Conservation (phyloP, 2,329 filamentous ascomycete genomes). For the Aureobasidium subglaciale region DNA sequence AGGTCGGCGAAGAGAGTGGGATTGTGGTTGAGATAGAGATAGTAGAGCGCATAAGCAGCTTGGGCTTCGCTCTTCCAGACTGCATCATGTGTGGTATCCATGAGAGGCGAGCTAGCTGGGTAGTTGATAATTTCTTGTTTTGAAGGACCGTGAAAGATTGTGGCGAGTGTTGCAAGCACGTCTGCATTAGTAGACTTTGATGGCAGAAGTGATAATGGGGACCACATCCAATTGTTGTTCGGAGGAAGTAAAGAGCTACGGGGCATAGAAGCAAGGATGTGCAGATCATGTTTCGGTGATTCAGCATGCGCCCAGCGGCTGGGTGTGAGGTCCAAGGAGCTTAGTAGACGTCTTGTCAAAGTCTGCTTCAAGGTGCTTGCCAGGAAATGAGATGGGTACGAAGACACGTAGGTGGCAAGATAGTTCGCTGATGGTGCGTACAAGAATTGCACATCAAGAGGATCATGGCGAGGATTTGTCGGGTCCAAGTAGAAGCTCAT, state of each 20-base stretch:
- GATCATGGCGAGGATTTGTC: constrained; percentile 36
- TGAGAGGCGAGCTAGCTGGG: constrained; percentile 25
- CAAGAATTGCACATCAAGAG: constrained; percentile 48
- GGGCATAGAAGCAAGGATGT: constrained; percentile 51
- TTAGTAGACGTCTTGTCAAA: constrained; percentile 42
- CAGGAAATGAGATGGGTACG: constrained; percentile 50
- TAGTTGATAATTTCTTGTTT: constrained; percentile 30
- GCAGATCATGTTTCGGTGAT: constrained; percentile 49
- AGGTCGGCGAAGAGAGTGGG: constrained; percentile 47
- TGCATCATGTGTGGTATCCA: constrained; percentile 21
- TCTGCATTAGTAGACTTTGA: constrained; percentile 47
- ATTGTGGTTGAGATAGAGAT: constrained; percentile 46
- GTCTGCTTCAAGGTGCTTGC: constrained; percentile 37
- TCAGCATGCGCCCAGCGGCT: constrained; percentile 47
- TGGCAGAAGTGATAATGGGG: constrained; percentile 45
- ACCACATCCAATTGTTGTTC: constrained; percentile 26
- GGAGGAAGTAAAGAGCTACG: constrained; percentile 45
- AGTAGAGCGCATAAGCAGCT: constrained; percentile 49
- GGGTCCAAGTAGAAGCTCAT: constrained; percentile 47
- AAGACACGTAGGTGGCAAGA: constrained; percentile 48
- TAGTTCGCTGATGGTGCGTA: constrained; percentile 51
- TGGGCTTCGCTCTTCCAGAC: constrained; percentile 35
- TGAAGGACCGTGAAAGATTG: constrained; percentile 48
- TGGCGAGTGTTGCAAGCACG: constrained; percentile 48
- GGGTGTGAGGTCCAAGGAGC: constrained; percentile 39